phyloP scores from a whole-genome alignment of 768 basidiomycete genomes.

The Punctularia strigosozonata region DNA sequence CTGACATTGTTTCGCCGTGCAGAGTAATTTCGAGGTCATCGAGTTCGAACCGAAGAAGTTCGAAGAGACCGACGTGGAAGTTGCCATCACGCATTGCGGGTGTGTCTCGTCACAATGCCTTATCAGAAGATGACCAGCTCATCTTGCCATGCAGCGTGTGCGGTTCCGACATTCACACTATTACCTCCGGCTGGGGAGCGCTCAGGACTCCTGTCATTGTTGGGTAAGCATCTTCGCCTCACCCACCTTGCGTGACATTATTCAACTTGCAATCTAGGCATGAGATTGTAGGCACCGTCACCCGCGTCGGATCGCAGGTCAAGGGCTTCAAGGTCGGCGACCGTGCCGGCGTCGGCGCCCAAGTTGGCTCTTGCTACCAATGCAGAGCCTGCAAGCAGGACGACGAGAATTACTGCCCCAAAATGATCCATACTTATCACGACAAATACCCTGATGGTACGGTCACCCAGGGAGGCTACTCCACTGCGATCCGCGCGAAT shows the following conservation, averaged over 20 bases:
- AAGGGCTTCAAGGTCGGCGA: constrained; percentile 44
- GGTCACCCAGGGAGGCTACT: constrained; percentile 35
- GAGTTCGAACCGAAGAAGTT: constrained; percentile 41
- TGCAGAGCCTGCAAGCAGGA: constrained; percentile 37
- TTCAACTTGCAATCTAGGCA: constrained; percentile 25
- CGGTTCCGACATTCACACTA: constrained; percentile 39
- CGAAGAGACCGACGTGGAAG: constrained; percentile 43
- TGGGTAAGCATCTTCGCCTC: constrained; percentile 4
- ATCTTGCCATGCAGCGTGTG: constrained; percentile 22
- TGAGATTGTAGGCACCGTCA: constrained; percentile 44
- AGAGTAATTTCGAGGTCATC: constrained; percentile 27
- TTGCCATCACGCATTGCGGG: constrained; percentile 34
- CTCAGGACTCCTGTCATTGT: constrained; percentile 16
- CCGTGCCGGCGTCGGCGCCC: constrained; percentile 40
- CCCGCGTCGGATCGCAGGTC: constrained; percentile 42
- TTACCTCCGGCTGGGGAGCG: constrained; percentile 28
- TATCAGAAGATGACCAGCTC: background rate
- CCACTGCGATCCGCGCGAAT: constrained; percentile 30
- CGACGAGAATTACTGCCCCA: constrained; percentile 46
- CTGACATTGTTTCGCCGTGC: background rate
- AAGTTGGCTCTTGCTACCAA: constrained; percentile 38
- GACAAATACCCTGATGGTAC: constrained; percentile 27
- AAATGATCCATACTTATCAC: constrained; percentile 29
- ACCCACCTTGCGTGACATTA: background rate
- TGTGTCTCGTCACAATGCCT: background rate